Conservation (phyloP, 2,329 filamentous ascomycete genomes). For the Blastomyces percursus region DNA sequence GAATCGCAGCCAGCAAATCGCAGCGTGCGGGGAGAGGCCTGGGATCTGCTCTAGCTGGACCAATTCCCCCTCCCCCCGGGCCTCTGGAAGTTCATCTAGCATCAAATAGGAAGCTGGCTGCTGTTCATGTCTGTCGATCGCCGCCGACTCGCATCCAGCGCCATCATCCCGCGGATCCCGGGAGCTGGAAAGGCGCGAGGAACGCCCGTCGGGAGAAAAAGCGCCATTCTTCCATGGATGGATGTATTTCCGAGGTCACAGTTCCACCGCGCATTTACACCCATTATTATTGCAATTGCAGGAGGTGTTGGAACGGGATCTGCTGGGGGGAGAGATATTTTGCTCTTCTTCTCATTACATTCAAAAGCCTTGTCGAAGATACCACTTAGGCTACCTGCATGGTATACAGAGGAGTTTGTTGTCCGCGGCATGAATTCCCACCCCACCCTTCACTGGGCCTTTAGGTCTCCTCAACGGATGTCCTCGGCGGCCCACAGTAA, state of each 20-base stretch:
- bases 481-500: not conserved
- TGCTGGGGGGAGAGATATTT: too few species aligned
- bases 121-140: not conserved
- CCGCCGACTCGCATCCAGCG: not conserved
- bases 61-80: too few species aligned
- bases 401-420: too few species aligned
- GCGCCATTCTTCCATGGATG: not conserved
- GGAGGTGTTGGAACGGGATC: too few species aligned
- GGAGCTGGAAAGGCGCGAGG: too few species aligned
- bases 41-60: too few species aligned
- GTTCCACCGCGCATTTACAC: not conserved
- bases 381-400: not conserved
- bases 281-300: not conserved
- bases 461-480: too few species aligned
- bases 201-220: not conserved
- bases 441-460: too few species aligned
- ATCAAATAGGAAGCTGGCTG: not conserved
- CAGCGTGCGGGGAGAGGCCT: not conserved
- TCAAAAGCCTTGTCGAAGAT: not conserved
- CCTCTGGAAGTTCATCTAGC: not conserved
- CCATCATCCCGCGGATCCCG: not conserved
- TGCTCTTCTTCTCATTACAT: not conserved
- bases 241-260: not conserved
- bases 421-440: not conserved
- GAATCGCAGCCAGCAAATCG: not conserved